phyloP scores from a whole-genome alignment of 2,329 filamentous ascomycete species.

The Phaeoacremonium minimum region DNA sequence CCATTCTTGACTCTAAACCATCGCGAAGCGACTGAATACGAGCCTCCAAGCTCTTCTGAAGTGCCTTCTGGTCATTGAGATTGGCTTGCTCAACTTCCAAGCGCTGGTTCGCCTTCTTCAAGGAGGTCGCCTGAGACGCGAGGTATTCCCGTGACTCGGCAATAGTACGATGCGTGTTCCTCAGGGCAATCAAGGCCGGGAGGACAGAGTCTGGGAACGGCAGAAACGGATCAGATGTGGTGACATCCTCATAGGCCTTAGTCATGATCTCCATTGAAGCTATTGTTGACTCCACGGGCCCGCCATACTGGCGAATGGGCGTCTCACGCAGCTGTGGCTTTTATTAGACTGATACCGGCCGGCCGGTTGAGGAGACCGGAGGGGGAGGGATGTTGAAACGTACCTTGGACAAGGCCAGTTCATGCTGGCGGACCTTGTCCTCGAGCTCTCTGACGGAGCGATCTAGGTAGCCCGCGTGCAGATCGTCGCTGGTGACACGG shows the following conservation, averaged over 20 bases:
- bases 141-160: conserved; percentile 60
- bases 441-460: conserved; percentile 66
- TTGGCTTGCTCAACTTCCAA: conserved; percentile 47
- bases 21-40: conserved; percentile 56
- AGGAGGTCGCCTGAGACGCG: conserved; percentile 31
- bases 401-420: conserved; percentile 15
- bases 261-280: conserved; percentile 49
- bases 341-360: conserved; percentile 2
- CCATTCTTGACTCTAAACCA: conserved; percentile 51
- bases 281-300: conserved; percentile 14
- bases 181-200: conserved; percentile 67
- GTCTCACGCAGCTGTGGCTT: conserved; percentile 14
- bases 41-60: conserved; percentile 47
- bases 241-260: conserved; percentile 61
- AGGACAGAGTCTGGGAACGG: conserved; percentile 64
- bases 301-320: conserved; percentile 3
- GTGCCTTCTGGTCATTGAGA: conserved; percentile 49
- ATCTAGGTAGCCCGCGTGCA: conserved; percentile 54
- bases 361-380: background rate
- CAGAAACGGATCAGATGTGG: conserved; percentile 58
- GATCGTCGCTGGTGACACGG: conserved; percentile 24
- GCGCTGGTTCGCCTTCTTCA: conserved; percentile 37
- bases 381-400: conserved; percentile 7
- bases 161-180: conserved; percentile 61
- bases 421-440: conserved; percentile 43